Base-by-base conservation (phyloP, 345 rosid species). In the Gynandropsis gynandra region DNA sequence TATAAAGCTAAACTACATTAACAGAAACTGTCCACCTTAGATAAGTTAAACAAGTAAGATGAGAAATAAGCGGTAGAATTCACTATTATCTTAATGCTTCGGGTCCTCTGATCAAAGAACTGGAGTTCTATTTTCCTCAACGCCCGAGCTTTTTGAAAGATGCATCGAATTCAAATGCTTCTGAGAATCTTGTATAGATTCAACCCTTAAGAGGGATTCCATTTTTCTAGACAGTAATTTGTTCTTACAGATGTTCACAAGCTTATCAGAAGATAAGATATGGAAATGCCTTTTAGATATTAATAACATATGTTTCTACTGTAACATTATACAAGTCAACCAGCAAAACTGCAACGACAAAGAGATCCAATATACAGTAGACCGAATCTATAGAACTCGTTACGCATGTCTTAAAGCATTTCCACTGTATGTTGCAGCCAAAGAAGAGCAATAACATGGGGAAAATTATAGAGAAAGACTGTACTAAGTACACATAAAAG, bases 371-470 rank as follows among this genome's bases (percentile, higher is more conserved):
- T 8, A 40, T 6, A 38, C 33, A 24, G 5, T 5, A 24, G 29
- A 24, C 2, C 29, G 29, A 24, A 24, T 24, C 29, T 24, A 24
- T 24, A 24, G 5, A 24, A 5, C 29, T 24, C 29, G 4, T 24
- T 24, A 24, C 29, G 5, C 5, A 24, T 24, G 29, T 24, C 29
- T 2, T 24, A 24, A 24, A 24, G 5, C n/a, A n/a, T n/a, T n/a
- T n/a, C n/a, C n/a, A n/a, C n/a, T n/a, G 29, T 24, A 24, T 24
- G 29, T 24, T n/a, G n/a, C 29, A 24, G 29, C 17, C 11, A 47
- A 47, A 46, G 4, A 14, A 56, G 18, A 52, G 53, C 15, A 10
- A 20, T 20, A 41, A 84, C 96, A 93, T 74, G 87, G 60, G 5
- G 29, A 24, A 24, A 24, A 41, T 82, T 95, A 93, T 74, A 86